phyloP scores from a whole-genome alignment of 768 basidiomycete genomes.

The Strobilomyces dryophilus region DNA sequence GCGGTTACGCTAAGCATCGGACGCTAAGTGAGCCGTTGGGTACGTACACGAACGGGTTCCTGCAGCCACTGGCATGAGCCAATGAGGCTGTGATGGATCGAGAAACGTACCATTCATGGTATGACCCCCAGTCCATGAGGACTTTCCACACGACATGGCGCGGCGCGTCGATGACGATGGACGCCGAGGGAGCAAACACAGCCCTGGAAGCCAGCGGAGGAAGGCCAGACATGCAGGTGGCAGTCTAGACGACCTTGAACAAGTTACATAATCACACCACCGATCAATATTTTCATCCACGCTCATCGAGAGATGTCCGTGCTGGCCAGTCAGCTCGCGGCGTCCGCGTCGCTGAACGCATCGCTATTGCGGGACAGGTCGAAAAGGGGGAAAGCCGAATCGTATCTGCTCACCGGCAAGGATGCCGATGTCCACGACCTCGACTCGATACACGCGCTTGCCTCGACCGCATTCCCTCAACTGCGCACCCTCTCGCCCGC shows the following conservation, averaged over 20 bases:
- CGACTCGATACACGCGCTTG: constrained; percentile 80
- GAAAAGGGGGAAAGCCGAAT: constrained; percentile 58
- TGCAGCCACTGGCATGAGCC: constrained; percentile 23
- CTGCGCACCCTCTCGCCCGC: constrained; percentile 57
- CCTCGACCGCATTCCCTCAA: constrained; percentile 71
- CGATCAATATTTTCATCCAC: neutral
- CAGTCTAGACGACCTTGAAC: neutral
- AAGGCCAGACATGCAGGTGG: constrained; percentile 14
- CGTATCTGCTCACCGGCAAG: constrained; percentile 83
- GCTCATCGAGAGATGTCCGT: constrained; percentile 48
- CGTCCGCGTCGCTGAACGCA: constrained; percentile 75
- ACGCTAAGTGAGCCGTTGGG: neutral
- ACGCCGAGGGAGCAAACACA: constrained; percentile 46
- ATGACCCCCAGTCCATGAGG: constrained; percentile 56
- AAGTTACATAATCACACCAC: neutral
- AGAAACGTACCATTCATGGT: constrained; percentile 53
- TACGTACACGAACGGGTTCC: constrained; percentile 67
- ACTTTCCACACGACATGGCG: constrained; percentile 57
- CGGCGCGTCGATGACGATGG: constrained; percentile 57
- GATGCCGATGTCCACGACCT: constrained; percentile 86
- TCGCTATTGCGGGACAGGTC: constrained; percentile 63
- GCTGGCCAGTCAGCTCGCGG: constrained; percentile 78
- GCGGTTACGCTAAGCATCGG: neutral
- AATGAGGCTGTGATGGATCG: neutral
- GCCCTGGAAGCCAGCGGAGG: constrained; percentile 39